Base-by-base conservation (phyloP, 2,329 filamentous ascomycete genomes). In the Diplodia scrobiculata region DNA sequence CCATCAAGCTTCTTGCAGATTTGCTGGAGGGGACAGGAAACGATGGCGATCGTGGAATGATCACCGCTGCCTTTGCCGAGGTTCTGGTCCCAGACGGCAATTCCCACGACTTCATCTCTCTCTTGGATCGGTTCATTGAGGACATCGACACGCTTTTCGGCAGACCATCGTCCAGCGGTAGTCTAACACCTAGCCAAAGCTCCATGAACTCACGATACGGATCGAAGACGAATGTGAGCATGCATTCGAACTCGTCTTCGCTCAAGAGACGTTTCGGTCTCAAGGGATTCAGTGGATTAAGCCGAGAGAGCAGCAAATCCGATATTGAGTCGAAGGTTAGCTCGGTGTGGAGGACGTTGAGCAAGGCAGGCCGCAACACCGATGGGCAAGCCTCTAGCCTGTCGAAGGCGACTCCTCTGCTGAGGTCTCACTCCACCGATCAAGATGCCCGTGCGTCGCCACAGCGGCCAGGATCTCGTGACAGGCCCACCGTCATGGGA, bases 71-170 rank as follows among this genome's bases (percentile, higher is more conserved):
- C 0, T 97, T 98, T 80, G 89, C 92, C 0, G 92, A 97, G 74
- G 83, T 97, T 60, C 81, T 98, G 6, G 90, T 95, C 1, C 85
- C 88, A 4, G 89, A 92, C 67, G 90, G 89, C 6, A 87, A 89
- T 68, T 87, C 92, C 1, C 88, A 91, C 67, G 86, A 92, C 69
- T 95, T 94, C 74, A 93, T 97, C 71, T 95, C 94, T 65, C 81
- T 97, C 14, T 82, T 97, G 53, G 93, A 97, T 78, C 87, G 91
- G 21, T 84, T 97, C 25, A 92, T 97, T 0, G 91, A 96, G 69
- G 93, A 97, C 73, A 92, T 91, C 68, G 91, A 96, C 66, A 86
- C 87, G 34, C 88, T 97, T n/a, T 97, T 97, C 72, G 90, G 92
- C 63, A 87, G 91, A 10, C 73, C 74, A 51, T 41, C 34, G 21